These are phyloP conservation scores for Phaeoacremonium minimum DNA, from an alignment of 2,329 filamentous ascomycete genomes.

Conservation along the genomic window DNA sequence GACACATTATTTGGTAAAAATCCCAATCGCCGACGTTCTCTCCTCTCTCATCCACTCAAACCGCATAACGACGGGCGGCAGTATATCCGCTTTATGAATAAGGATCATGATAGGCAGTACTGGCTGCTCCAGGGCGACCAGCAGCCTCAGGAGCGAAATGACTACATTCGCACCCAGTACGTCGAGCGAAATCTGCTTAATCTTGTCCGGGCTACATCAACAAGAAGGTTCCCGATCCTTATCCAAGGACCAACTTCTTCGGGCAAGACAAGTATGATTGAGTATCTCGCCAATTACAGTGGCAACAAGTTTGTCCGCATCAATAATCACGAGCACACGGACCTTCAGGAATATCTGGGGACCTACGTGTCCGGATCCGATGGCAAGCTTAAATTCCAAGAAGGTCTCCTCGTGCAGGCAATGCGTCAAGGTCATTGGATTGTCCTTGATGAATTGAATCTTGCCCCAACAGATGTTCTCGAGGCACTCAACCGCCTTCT, in stretches of 20 bases:
- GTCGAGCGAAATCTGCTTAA: constrained; percentile 94
- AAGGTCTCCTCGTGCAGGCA: constrained; percentile 89
- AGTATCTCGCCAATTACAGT: constrained; percentile 93
- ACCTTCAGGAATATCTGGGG: constrained; percentile 94
- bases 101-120: constrained; percentile 66
- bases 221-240: constrained; percentile 84
- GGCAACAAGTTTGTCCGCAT: constrained; percentile 97
- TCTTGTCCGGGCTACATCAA: constrained; percentile 88
- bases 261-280: constrained; percentile 99
- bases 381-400: constrained; percentile 84
- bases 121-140: constrained; percentile 79
- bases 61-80: constrained; percentile 70
- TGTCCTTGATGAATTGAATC: constrained; percentile 92
- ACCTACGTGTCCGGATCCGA: constrained; percentile 85
- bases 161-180: constrained; percentile 96
- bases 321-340: constrained; percentile 99
- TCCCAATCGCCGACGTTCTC: constrained; percentile 58
- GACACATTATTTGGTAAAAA: constrained; percentile 72
- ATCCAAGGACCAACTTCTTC: constrained; percentile 96
- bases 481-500: constrained; percentile 93
- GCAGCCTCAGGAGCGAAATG: constrained; percentile 64
- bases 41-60: constrained; percentile 74
- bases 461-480: constrained; percentile 94
- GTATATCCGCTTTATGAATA: constrained; percentile 76
- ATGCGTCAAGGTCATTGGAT: constrained; percentile 95